Percentiles rank a stretch among this genome's conserved stretches.
These are phyloP conservation scores for Cercophora newfieldiana DNA, from an alignment of 495 filamentous ascomycete genomes.

Conservation along the genomic window DNA sequence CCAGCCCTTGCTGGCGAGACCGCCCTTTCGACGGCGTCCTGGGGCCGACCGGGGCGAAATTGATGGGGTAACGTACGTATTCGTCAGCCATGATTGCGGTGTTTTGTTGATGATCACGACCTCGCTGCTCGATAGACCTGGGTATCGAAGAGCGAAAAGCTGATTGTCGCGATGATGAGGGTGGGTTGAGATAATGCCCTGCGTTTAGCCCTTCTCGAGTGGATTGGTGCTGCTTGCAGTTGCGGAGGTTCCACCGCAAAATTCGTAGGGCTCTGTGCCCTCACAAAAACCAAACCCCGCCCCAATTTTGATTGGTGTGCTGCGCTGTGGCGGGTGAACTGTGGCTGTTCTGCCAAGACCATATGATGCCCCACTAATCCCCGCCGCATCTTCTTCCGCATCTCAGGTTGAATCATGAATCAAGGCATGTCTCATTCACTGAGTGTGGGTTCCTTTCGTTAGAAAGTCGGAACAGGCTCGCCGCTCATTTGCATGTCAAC, in stretches of 20 bases:
- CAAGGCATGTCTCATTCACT: neutral
- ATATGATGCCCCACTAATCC: neutral
- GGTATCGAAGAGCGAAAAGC: constrained; percentile 43
- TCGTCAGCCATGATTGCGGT: constrained; percentile 91
- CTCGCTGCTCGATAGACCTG: constrained; percentile 40
- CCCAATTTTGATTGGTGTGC: constrained; percentile 19
- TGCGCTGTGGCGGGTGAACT: neutral
- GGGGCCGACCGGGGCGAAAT: constrained; percentile 6
- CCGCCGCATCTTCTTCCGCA: neutral
- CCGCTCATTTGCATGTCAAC: no score
- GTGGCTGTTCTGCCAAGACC: constrained; percentile 1
- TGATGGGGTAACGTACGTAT: constrained; percentile 68
- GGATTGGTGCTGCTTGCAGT: constrained; percentile 21
- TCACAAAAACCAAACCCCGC: constrained; percentile 22
- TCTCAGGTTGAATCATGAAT: neutral
- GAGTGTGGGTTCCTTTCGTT: no score
- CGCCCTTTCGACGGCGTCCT: neutral
- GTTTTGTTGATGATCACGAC: constrained; percentile 34
- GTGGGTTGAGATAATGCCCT: constrained; percentile 32
- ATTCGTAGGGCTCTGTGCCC: constrained; percentile 42
- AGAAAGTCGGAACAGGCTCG: no score
- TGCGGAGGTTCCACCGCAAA: constrained; percentile 32
- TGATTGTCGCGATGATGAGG: constrained; percentile 34
- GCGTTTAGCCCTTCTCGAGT: constrained; percentile 19
- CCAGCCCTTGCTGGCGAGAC: neutral